phyloP scores from a whole-genome alignment of 2,329 filamentous ascomycete genomes.

The Aspergillus jensenii region DNA sequence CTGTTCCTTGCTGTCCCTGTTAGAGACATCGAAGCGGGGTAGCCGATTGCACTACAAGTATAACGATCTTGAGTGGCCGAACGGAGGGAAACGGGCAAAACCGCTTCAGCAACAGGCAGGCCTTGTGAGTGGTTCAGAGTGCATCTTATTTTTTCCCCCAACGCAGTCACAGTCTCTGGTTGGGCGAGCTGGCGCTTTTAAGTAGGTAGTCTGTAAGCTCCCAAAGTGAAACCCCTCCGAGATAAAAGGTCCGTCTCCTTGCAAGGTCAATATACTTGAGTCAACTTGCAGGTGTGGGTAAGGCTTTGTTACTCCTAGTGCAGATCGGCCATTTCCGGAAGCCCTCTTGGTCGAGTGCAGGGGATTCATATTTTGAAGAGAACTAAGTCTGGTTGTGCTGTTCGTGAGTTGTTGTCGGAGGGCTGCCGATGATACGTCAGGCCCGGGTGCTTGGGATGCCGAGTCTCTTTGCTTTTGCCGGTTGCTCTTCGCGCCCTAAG shows the following conservation, averaged over 20 bases:
- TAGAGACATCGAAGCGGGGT: slow-evolving; percentile 9
- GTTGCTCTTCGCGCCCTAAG: neutral
- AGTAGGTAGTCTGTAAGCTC: neutral
- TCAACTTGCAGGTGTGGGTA: slow-evolving; percentile 10
- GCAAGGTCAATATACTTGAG: slow-evolving; percentile 4
- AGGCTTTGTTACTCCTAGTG: neutral
- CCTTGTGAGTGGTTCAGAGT: neutral
- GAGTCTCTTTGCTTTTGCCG: slow-evolving; percentile 2
- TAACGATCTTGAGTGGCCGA: slow-evolving; percentile 5
- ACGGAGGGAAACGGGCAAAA: slow-evolving; percentile 8
- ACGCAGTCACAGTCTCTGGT: neutral
- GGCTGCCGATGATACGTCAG: slow-evolving; percentile 5
- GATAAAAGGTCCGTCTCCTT: slow-evolving; percentile 1
- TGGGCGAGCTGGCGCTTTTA: slow-evolving; percentile 5
- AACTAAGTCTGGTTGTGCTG: neutral
- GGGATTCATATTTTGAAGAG: neutral
- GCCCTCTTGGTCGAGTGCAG: neutral
- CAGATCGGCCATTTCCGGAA: neutral
- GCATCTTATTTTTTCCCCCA: neutral
- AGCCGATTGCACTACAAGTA: slow-evolving; percentile 5
- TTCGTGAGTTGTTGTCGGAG: neutral
- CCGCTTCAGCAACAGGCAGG: slow-evolving; percentile 1
- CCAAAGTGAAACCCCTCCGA: neutral
- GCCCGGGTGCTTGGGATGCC: neutral
- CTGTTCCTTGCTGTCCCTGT: slow-evolving; percentile 11